A percentile compares a stretch with the other conserved stretches of the same genome.
Conservation (phyloP, 345 rosid genomes). For the Raphanus raphanistrum region DNA sequence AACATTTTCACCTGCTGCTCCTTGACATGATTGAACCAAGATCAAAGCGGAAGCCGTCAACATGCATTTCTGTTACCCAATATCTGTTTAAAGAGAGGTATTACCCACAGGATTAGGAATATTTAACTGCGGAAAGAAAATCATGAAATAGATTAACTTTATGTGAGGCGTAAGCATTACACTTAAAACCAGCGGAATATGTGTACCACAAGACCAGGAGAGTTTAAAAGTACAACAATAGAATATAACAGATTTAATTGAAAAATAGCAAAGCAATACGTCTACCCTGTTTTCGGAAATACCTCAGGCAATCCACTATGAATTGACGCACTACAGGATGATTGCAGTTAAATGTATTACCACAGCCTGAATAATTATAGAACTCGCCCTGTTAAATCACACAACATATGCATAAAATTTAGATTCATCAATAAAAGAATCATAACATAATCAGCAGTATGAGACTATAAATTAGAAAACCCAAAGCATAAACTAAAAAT, state of each 20-base stretch:
- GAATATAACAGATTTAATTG: not conserved
- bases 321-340: conserved; percentile 96
- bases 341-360: conserved; percentile 96
- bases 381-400: conserved; percentile 72
- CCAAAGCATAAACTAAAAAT: conserved; percentile 5
- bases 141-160: not conserved
- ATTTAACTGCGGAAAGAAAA: conserved; percentile 1
- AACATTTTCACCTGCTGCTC: conserved; percentile 62
- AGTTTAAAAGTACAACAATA: not conserved
- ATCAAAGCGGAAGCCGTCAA: conserved; percentile 98
- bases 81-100: conserved; percentile 56
- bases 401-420: conserved; percentile 11
- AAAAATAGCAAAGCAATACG: conserved; percentile 10
- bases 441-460: not conserved
- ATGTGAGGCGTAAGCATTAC: not conserved
- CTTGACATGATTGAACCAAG: conserved; percentile 97
- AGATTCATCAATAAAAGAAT: not conserved
- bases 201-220: not conserved
- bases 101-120: conserved; percentile 11
- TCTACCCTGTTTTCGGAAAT: conserved; percentile 17
- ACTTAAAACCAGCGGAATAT: not conserved
- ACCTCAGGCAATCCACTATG: conserved; percentile 90
- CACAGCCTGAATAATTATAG: conserved; percentile 98
- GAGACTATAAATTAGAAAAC: conserved; percentile 16
- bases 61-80: conserved; percentile 99